Percentiles rank a stretch among this genome's conserved stretches.
Evolutionary conservation across 176 grass and related monocot genomes (phyloP).

Genomic region (Miscanthus lutarioriparius): DNA sequence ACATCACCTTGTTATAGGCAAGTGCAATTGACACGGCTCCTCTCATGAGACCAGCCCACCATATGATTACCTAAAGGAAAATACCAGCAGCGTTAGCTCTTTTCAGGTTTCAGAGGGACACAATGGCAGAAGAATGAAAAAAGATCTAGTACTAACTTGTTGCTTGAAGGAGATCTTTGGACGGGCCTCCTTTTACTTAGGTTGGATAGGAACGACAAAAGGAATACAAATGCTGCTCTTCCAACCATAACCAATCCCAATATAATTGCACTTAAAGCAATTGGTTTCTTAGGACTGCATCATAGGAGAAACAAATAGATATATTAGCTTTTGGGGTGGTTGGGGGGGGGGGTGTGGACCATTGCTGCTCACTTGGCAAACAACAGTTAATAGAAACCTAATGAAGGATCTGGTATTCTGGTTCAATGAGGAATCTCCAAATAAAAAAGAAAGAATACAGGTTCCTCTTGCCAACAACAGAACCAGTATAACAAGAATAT

Average conservation of each 20-base stretch:
- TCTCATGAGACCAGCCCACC: slow-evolving; percentile 99
- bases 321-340: neutral
- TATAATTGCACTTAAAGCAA: slow-evolving; percentile 75
- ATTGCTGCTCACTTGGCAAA: slow-evolving; percentile 4
- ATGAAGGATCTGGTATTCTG: neutral
- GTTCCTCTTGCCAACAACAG: neutral
- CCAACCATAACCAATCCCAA: slow-evolving; percentile 87
- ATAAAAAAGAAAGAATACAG: neutral
- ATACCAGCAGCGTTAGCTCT: slow-evolving; percentile 28
- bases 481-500: slow-evolving; percentile 24
- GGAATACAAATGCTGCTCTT: slow-evolving; percentile 91
- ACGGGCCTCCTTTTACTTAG: slow-evolving; percentile 57
- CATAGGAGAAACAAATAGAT: slow-evolving; percentile 17
- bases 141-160: slow-evolving; percentile 53
- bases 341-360: neutral
- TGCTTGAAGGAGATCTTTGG: slow-evolving; percentile 88
- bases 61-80: slow-evolving; percentile 68
- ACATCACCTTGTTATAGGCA: slow-evolving; percentile 94
- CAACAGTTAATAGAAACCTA: slow-evolving; percentile 25
- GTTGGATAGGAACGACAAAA: slow-evolving; percentile 77
- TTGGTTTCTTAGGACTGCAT: slow-evolving; percentile 85
- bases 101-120: slow-evolving; percentile 12
- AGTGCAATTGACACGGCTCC: slow-evolving; percentile 99
- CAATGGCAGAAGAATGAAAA: slow-evolving; percentile 19
- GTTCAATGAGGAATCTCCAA: neutral